A percentile compares a stretch with the other conserved stretches of the same genome.
These are phyloP conservation scores for Theobroma grandiflorum DNA, from an alignment of 441 rosid genomes.

Conservation along the genomic window DNA sequence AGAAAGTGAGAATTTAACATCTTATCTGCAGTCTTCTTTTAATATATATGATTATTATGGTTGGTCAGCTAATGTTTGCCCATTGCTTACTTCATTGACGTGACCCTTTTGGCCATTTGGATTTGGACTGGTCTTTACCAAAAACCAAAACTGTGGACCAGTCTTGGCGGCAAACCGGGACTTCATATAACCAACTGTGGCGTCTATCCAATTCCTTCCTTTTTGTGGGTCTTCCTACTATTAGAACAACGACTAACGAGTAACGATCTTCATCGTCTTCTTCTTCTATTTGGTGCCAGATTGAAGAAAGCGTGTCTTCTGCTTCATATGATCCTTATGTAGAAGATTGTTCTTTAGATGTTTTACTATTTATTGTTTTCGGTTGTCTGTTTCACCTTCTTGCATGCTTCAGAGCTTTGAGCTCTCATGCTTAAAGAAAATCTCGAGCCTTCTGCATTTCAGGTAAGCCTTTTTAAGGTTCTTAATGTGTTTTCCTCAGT, in stretches of 20 bases:
- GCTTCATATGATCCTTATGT: not conserved
- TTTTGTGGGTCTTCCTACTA: conserved; percentile 18
- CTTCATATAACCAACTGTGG: conserved; percentile 5
- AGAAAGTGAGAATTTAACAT: conserved; percentile 10
- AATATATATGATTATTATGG: not conserved
- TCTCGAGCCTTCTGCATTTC: conserved; percentile 14
- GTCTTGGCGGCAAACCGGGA: conserved; percentile 36
- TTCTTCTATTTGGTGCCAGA: not conserved
- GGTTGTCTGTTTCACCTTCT: conserved; percentile 20
- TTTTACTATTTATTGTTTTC: not conserved
- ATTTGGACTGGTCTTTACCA: conserved; percentile 30
- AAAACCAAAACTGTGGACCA: conserved; percentile 22
- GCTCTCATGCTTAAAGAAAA: not conserved
- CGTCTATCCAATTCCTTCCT: not conserved
- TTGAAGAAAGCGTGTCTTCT: not conserved
- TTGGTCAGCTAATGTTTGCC: conserved; percentile 16
- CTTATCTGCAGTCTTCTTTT: not conserved
- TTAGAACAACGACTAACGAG: conserved; percentile 16
- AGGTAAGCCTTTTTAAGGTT: conserved; percentile 28
- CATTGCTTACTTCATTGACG: conserved; percentile 23
- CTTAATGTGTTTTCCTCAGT: conserved; percentile 8
- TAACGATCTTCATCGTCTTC: conserved; percentile 17
- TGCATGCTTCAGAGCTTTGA: conserved; percentile 15
- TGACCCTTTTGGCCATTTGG: not conserved
- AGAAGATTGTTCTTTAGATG: not conserved